phyloP scores from a whole-genome alignment of 192 early-diverging fungal species.

The Entomortierella chlamydospora region DNA sequence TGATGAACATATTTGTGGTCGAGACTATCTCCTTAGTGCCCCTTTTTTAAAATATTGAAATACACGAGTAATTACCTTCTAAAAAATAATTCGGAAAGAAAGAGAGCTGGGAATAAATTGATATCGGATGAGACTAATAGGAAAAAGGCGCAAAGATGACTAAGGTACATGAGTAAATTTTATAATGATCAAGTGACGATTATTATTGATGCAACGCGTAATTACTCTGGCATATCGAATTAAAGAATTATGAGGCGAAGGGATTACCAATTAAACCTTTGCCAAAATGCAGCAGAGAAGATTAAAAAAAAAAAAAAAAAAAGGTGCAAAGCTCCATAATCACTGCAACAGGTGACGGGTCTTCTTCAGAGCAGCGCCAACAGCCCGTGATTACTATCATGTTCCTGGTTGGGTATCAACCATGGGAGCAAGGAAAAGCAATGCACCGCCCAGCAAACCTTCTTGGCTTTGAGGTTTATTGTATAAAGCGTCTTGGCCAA shows the following conservation, averaged over 20 bases:
- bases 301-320: too few relatives aligned
- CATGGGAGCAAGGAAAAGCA: constrained; percentile 25
- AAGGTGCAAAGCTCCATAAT: constrained; percentile 10
- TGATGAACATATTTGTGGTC: not conserved
- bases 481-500: constrained; percentile 14
- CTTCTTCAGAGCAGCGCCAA: not conserved
- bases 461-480: constrained; percentile 11
- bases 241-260: too few relatives aligned
- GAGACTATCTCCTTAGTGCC: not conserved
- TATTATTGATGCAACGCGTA: too few relatives aligned
- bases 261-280: too few relatives aligned
- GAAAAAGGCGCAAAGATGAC: too few relatives aligned
- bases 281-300: too few relatives aligned
- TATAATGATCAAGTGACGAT: too few relatives aligned
- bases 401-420: constrained; percentile 15
- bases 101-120: too few relatives aligned
- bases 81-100: not conserved
- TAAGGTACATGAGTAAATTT: too few relatives aligned
- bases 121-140: too few relatives aligned
- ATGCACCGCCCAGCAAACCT: constrained; percentile 20
- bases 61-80: not conserved
- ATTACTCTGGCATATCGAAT: too few relatives aligned
- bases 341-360: constrained; percentile 16
- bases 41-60: not conserved
- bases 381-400: constrained; percentile 13